Evolutionary conservation across 2,329 filamentous ascomycete genomes (phyloP), one percentile per base, ranked within the genome.

Genomic region (Chaetomium strumarium): DNA sequence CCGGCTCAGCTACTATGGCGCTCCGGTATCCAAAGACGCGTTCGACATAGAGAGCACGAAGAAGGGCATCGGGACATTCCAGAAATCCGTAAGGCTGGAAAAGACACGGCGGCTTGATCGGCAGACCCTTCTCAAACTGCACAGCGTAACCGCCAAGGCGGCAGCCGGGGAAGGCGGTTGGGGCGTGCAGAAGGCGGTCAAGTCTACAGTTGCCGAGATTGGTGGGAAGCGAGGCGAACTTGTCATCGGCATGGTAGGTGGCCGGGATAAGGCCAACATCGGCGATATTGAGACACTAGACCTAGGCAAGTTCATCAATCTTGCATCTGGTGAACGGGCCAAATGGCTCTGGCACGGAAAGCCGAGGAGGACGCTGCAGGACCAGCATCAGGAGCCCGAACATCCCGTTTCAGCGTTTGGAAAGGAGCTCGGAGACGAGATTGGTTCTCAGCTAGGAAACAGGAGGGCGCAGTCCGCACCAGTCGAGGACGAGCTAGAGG

Each of bases 311-410:
- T 95, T 97, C 60, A 79, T 89, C 45, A 83, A 83, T 54, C 75
- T 95, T 24, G 81, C 86, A 0, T 85, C 84, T 56, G 92, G 93
- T 33, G 88, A 93, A 66, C 81, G 88, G 51, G 78, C 88, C 14
- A 96, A 95, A 67, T 97, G 91, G 90, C 76, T 99, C 2, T 99
- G 93, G 93, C 79, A 88, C 56, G 93, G 92, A 14, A 97, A 96
- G 67, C 80, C 88, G 36, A 83, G 85, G 55, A 90, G 92, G 64
- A 78, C 72, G 2, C 67, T 68, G 2, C 63, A 69, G 2, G 74
- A 77, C 10, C 63, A 69, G 2, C 74, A 77, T 9, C 69, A 72
- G n/a, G 54, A 51, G 14, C 69, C 72, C 44, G 75, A 77, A 5
- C 72, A 70, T 44, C 69, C 74, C 3, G 65, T 71, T 11, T 68